Base-by-base conservation (phyloP, 2,329 filamentous ascomycete genomes). In the Fusarium pseudoanthophilum region DNA sequence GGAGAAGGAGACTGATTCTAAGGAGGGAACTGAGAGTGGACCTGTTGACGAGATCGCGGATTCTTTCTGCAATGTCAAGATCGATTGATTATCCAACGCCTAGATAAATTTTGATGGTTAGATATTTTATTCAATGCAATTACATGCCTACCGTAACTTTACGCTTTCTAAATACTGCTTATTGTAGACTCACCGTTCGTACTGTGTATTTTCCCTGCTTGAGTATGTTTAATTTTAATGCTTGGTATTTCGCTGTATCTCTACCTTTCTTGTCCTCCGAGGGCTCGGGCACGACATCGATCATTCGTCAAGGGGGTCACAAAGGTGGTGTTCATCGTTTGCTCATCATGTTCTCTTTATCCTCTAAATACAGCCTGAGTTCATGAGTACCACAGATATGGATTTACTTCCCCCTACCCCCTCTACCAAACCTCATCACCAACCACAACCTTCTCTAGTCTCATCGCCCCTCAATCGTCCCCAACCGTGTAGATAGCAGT, bases 401-500 rank as follows among this genome's bases (percentile, higher is more conserved):
- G 4, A 48, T 2, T 48, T 5, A 30, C 6, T 21, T 7, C 6
- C 18, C 6, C 18, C 9, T 7, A 0, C 2, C 26, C 11, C 13
- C 5, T 21, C 6, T 11, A 15, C 20, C 26, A 7, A 28, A 4
- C 4, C 8, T 48, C 26, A 30, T 48, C 7, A 5, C 5, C 26
- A 18, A 10, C n/a, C 10, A 10, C 0, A n/a, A 16, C 20, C 16
- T 10, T 4, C 6, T 1, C 16, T 5, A 2, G 4, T 15, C 11
- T 4, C 30, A 34, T 18, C 0, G 5, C 21, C 2, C 4, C 7
- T 49, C 15, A 51, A 13, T 34, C 48, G 7, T 34, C 48, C 2
- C 48, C 48, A 15, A n/a, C 48, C 0, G 48, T 36, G n/a, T 52
- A 52, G 11, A 52, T 24, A 20, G 30, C 43, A 24, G 34, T 51